Base-by-base conservation (phyloP, 441 rosid genomes). In the Erysimum cheiri region DNA sequence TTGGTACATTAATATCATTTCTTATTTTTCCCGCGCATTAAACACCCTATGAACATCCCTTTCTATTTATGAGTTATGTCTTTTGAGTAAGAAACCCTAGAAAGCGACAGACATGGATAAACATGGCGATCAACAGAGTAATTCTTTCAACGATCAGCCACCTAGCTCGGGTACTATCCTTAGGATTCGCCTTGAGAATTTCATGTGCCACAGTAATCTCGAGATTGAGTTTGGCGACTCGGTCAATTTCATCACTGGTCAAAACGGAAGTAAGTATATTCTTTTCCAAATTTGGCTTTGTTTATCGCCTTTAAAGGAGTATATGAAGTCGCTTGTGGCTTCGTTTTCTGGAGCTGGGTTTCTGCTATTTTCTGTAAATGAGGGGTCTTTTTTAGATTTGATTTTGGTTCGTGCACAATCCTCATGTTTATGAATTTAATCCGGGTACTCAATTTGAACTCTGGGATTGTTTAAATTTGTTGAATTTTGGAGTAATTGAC, bases 191-290 rank as follows among this genome's bases (percentile, higher is more conserved):
- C 77, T 92, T 59, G 97, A 92, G 82, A 89, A 92, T 71, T 92
- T 92, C 75, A 92, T 92, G 92, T 92, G 96, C 81, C 97, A 89
- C 56, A 79, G 83, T 67, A 78, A 79, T 49, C 86, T 92, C 67
- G 83, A 78, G 73, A 86, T 89, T 59, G 96, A 88, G 70, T 85
- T 92, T 43, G 79, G 94, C 71, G 85, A 85, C 40, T 85, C 85
- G 83, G 91, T 92, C 62, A 92, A 92, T 79, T 92, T 92, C 81
- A 79, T 89, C 70, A 88, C 97, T 56, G 97, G 97, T 31, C 96
- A 87, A 80, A 92, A 92, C 60, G 97, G 96, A 77, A 92, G 97
- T 92, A 54, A 53, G 85, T 40, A 1, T 7, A 28, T 59, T 47
- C 3, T 47, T 1, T 11, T 22, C 60, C 35, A 15, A 53, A 37